Evolutionary conservation across 345 rosid genomes (phyloP).

Genomic region (Microcos paniculata): DNA sequence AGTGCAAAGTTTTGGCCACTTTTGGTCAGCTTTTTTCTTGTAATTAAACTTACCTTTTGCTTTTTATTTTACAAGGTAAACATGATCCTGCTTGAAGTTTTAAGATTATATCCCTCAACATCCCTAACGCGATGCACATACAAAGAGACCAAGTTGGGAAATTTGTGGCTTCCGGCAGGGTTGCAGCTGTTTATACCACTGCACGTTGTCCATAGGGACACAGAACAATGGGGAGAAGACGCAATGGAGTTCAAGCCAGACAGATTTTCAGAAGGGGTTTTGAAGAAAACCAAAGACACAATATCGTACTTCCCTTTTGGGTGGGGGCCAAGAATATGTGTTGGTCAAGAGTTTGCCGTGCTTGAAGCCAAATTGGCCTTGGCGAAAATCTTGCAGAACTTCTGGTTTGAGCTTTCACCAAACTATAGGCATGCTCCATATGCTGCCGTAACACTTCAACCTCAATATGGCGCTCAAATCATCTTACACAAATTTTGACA

Average conservation of each 20-base stretch:
- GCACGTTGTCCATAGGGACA: slow-evolving; percentile 37
- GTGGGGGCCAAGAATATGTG: slow-evolving; percentile 47
- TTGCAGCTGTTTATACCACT: slow-evolving; percentile 36
- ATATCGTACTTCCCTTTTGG: slow-evolving; percentile 35
- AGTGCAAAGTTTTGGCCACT: slow-evolving; percentile 6
- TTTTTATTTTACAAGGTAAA: slow-evolving; percentile 29
- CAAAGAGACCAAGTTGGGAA: slow-evolving; percentile 36
- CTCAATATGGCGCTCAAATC: slow-evolving; percentile 52
- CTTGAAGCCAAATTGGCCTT: slow-evolving; percentile 53
- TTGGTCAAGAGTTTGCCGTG: slow-evolving; percentile 45
- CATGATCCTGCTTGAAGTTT: slow-evolving; percentile 42
- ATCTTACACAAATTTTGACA: slow-evolving; percentile 23
- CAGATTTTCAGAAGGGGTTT: slow-evolving; percentile 42
- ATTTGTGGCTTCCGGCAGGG: slow-evolving; percentile 36
- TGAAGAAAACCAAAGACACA: slow-evolving; percentile 33
- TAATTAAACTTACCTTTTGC: neutral
- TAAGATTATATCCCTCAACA: slow-evolving; percentile 50
- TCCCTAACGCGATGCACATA: slow-evolving; percentile 23
- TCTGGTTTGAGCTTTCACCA: slow-evolving; percentile 44
- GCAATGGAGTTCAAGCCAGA: slow-evolving; percentile 40
- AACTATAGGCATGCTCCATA: slow-evolving; percentile 52
- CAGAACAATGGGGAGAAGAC: slow-evolving; percentile 45
- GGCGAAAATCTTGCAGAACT: slow-evolving; percentile 50
- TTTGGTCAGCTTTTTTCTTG: neutral
- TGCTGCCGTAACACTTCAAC: slow-evolving; percentile 46